phyloP scores from a whole-genome alignment of 768 basidiomycete species.

The Boletus rubescentipes region DNA sequence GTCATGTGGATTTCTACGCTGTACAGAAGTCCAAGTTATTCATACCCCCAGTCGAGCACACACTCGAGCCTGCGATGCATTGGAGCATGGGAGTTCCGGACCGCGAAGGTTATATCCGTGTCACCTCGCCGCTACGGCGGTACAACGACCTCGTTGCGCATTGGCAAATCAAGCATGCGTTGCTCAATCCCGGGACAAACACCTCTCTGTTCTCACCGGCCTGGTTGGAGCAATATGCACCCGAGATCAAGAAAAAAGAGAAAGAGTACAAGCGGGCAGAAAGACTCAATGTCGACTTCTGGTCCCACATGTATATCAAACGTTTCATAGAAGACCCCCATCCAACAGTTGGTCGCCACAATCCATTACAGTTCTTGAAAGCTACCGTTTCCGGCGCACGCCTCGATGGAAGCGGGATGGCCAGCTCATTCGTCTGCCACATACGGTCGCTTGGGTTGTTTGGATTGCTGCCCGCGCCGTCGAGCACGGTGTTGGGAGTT shows the following conservation, averaged over 20 bases:
- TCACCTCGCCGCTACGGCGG: conserved; percentile 86
- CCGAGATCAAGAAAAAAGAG: conserved; percentile 39
- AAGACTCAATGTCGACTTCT: conserved; percentile 37
- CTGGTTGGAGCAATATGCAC: conserved; percentile 45
- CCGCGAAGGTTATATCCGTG: conserved; percentile 78
- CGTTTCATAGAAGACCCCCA: conserved; percentile 35
- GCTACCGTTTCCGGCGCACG: conserved; percentile 25
- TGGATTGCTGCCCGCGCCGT: conserved; percentile 14
- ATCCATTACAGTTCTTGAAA: conserved; percentile 30
- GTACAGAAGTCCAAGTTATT: conserved; percentile 35
- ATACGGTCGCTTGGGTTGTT: conserved; percentile 27
- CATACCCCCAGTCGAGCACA: conserved; percentile 41
- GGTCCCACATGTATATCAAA: conserved; percentile 41
- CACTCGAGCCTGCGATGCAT: conserved; percentile 60
- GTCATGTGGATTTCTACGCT: conserved; percentile 42
- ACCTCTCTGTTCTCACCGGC: conserved; percentile 44
- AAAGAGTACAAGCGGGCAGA: conserved; percentile 31
- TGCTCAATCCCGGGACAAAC: conserved; percentile 43
- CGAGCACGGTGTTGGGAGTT: conserved; percentile 15
- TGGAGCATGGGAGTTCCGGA: conserved; percentile 65
- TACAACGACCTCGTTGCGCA: conserved; percentile 80
- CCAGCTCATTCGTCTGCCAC: conserved; percentile 21
- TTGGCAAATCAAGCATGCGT: conserved; percentile 88
- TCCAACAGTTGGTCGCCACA: conserved; percentile 13
- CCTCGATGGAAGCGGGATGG: conserved; percentile 10